Evolutionary conservation across 148 eudicot genomes (phyloP).

Genomic region (Fallopia convolvulus): DNA sequence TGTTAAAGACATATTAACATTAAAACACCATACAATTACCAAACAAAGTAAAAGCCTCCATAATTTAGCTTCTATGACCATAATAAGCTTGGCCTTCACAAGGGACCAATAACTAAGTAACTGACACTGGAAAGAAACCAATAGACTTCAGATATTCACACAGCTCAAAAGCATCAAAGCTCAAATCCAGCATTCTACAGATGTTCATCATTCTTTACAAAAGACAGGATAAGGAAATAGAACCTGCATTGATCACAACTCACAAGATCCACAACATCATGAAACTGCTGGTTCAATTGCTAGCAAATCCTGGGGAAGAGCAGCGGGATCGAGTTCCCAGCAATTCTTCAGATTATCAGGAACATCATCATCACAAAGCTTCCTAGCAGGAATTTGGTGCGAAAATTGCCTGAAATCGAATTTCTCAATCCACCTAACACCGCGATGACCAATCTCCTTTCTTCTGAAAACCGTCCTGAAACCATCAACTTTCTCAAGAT

Average conservation of each 20-base stretch:
- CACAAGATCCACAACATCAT: neutral
- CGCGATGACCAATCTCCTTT: constrained; percentile 57
- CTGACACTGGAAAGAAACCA: neutral
- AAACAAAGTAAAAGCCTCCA: neutral
- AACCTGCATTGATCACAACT: neutral
- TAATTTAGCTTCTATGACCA: neutral
- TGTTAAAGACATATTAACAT: too few species aligned
- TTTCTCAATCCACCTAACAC: constrained; percentile 51
- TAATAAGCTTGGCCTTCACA: neutral
- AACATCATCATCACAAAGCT: constrained; percentile 59
- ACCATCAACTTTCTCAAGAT: constrained; percentile 75
- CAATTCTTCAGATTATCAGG: constrained; percentile 42
- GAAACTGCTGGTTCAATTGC: neutral
- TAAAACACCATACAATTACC: neutral
- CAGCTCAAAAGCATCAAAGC: neutral
- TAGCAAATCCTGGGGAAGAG: constrained; percentile 59
- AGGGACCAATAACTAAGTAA: neutral
- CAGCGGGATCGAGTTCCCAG: constrained; percentile 97
- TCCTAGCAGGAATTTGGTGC: constrained; percentile 85
- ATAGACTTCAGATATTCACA: neutral
- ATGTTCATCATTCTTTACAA: neutral
- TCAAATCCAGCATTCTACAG: neutral
- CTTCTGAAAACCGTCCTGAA: constrained; percentile 69
- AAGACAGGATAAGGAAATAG: neutral
- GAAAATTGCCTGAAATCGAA: constrained; percentile 58